A percentile compares a stretch with the other conserved stretches of the same genome.
These are phyloP conservation scores for Austroboletus sp. DNA, from an alignment of 1,284 basidiomycete species.

Conservation along the genomic window DNA sequence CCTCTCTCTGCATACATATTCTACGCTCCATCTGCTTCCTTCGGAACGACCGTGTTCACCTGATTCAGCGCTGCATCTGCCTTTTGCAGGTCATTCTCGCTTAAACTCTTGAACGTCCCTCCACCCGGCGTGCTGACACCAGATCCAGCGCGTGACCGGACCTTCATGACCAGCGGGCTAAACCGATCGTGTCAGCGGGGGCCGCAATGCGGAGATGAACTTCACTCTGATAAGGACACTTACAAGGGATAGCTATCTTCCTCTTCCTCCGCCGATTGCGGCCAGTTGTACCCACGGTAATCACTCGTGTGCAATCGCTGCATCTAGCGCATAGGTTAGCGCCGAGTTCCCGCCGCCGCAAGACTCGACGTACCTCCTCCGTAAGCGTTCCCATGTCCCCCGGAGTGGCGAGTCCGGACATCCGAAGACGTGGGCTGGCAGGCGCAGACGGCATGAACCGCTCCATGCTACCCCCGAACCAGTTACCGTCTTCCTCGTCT, in stretches of 20 bases:
- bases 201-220: slow-evolving; percentile 6
- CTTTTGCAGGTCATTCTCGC: slow-evolving; percentile 74
- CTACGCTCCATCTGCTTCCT: background rate
- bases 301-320: slow-evolving; percentile 80
- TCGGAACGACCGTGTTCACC: slow-evolving; percentile 37
- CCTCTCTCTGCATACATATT: background rate
- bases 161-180: slow-evolving; percentile 87
- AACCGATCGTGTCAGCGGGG: background rate
- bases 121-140: slow-evolving; percentile 86
- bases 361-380: slow-evolving; percentile 56
- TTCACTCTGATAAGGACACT: slow-evolving; percentile 23
- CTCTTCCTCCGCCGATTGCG: slow-evolving; percentile 63
- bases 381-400: slow-evolving; percentile 92
- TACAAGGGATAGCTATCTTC: slow-evolving; percentile 89
- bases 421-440: slow-evolving; percentile 75
- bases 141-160: slow-evolving; percentile 79
- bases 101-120: slow-evolving; percentile 67
- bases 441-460: slow-evolving; percentile 74
- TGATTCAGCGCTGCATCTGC: slow-evolving; percentile 80
- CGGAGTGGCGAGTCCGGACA: slow-evolving; percentile 72
- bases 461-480: slow-evolving; percentile 48
- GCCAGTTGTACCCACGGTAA: slow-evolving; percentile 77
- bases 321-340: slow-evolving; percentile 51
- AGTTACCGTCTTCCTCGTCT: slow-evolving; percentile 41
- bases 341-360: background rate